Conservation (phyloP, 192 early-diverging fungal species). For the Backusella psychrophila region DNA sequence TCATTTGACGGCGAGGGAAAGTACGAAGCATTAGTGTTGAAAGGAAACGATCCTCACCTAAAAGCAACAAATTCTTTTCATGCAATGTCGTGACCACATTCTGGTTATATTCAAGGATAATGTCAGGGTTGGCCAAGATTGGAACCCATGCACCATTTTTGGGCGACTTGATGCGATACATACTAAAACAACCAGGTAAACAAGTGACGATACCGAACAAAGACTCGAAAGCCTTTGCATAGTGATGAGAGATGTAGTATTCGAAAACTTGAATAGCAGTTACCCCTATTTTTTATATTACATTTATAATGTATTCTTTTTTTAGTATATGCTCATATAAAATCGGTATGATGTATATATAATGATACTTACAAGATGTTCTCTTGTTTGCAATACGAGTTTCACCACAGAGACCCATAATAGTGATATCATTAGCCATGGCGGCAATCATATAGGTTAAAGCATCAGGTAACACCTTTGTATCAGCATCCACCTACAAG, state of each 20-base stretch:
- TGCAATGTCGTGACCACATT: slow-evolving; percentile 80
- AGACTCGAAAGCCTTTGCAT: slow-evolving; percentile 92
- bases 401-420: slow-evolving; percentile 98
- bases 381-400: slow-evolving; percentile 95
- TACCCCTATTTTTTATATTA: slow-evolving; percentile 47
- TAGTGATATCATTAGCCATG: slow-evolving; percentile 85
- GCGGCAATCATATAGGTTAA: slow-evolving; percentile 85
- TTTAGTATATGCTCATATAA: background rate
- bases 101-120: slow-evolving; percentile 78
- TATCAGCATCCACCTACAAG: slow-evolving; percentile 82
- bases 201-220: slow-evolving; percentile 98
- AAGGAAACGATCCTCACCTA: slow-evolving; percentile 88
- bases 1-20: slow-evolving; percentile 84
- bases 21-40: slow-evolving; percentile 85
- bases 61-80: slow-evolving; percentile 80
- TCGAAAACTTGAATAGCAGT: slow-evolving; percentile 94
- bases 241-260: slow-evolving; percentile 98
- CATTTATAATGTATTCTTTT: background rate
- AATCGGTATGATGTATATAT: background rate
- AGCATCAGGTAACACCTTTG: slow-evolving; percentile 73
- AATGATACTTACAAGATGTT: slow-evolving; percentile 77
- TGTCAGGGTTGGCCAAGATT: slow-evolving; percentile 83
- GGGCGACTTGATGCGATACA: slow-evolving; percentile 93
- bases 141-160: slow-evolving; percentile 76
- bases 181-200: slow-evolving; percentile 96